phyloP scores from a whole-genome alignment of 2,329 filamentous ascomycete species.

The Atkinsonella texensis region DNA sequence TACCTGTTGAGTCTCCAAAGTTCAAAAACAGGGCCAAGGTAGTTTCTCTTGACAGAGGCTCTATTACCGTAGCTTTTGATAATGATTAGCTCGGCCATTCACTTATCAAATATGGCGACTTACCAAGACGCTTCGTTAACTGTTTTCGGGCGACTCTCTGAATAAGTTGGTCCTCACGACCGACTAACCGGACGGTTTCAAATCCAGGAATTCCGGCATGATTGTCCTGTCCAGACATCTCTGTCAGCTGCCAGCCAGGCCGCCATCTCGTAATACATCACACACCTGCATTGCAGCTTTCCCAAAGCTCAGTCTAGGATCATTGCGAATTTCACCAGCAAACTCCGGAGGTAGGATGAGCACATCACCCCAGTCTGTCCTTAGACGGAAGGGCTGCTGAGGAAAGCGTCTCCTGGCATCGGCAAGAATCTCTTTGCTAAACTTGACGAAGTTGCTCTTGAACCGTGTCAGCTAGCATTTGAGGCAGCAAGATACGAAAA shows the following conservation, averaged over 20 bases:
- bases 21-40: neutral
- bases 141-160: neutral
- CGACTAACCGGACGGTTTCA: neutral
- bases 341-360: constrained; percentile 10
- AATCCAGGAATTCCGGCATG: neutral
- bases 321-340: constrained; percentile 13
- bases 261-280: neutral
- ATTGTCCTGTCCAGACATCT: neutral
- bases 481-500: too few species aligned
- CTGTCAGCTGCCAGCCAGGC: neutral
- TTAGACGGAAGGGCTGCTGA: constrained; percentile 9
- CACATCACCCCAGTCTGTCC: constrained; percentile 10
- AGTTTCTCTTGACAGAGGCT: neutral
- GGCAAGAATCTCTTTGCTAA: neutral
- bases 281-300: constrained; percentile 3
- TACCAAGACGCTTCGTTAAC: neutral
- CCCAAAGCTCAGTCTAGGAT: constrained; percentile 9
- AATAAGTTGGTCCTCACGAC: neutral
- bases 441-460: neutral
- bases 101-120: neutral
- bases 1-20: neutral
- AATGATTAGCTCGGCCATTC: neutral
- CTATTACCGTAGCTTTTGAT: neutral
- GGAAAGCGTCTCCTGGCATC: neutral
- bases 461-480: neutral